A percentile compares a stretch with the other conserved stretches of the same genome.
Conservation (phyloP, 2,329 filamentous ascomycete species). For the Cercospora beticola region DNA sequence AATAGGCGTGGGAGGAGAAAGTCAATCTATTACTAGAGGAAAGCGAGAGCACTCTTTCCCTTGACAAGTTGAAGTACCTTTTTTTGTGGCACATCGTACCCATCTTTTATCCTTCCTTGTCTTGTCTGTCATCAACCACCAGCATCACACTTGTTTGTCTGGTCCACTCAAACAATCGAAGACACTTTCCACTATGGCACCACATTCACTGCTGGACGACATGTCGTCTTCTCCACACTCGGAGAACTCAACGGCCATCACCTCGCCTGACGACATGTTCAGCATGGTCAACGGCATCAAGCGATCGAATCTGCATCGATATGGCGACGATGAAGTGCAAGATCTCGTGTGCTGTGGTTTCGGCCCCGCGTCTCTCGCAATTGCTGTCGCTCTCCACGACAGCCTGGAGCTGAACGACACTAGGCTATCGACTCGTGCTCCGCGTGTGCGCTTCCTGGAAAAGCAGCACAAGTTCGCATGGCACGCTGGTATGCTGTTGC, state of each 20-base stretch:
- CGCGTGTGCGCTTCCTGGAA: constrained; percentile 84
- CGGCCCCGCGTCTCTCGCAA: constrained; percentile 83
- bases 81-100: neutral
- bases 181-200: constrained; percentile 22
- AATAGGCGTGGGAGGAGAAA: neutral
- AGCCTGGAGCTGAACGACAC: constrained; percentile 53
- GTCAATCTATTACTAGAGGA: neutral
- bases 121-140: neutral
- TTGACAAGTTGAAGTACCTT: neutral
- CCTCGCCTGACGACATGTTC: constrained; percentile 24
- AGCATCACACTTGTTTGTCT: neutral
- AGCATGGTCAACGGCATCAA: constrained; percentile 16
- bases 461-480: constrained; percentile 80
- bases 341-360: constrained; percentile 92
- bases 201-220: constrained; percentile 22
- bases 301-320: constrained; percentile 47
- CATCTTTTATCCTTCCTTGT: neutral
- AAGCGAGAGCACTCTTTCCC: neutral
- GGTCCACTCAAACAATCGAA: neutral
- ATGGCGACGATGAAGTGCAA: constrained; percentile 63
- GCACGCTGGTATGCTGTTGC: constrained; percentile 94
- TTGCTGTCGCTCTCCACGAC: constrained; percentile 87
- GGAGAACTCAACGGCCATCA: constrained; percentile 13
- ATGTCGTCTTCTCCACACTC: constrained; percentile 17
- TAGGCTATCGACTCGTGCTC: constrained; percentile 44